phyloP scores from a whole-genome alignment of 2,329 filamentous ascomycete species.

The Zasmidium citrigriseum region DNA sequence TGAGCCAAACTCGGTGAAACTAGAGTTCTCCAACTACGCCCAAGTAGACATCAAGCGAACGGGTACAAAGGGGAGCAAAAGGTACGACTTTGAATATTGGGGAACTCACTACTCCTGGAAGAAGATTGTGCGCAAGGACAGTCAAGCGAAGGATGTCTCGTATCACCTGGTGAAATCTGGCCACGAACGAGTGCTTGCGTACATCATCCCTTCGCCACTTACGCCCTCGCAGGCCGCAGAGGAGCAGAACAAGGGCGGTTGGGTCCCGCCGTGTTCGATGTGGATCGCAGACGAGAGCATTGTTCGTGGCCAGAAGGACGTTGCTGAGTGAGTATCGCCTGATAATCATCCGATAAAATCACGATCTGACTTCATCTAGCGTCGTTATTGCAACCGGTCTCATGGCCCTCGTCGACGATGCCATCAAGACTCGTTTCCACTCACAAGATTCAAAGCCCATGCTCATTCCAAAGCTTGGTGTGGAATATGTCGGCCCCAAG shows the following conservation, averaged over 20 bases:
- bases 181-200: constrained; percentile 68
- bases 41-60: constrained; percentile 78
- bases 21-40: constrained; percentile 97
- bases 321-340: constrained; percentile 73
- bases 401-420: constrained; percentile 85
- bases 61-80: constrained; percentile 66
- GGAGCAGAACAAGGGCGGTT: constrained; percentile 78
- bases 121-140: constrained; percentile 68
- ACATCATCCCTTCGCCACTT: constrained; percentile 79
- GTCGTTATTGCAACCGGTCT: constrained; percentile 89
- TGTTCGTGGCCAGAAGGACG: constrained; percentile 70
- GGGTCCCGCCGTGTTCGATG: constrained; percentile 88
- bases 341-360: background rate
- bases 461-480: constrained; percentile 56
- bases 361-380: constrained; percentile 48
- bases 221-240: constrained; percentile 68
- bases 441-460: constrained; percentile 54
- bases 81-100: constrained; percentile 95
- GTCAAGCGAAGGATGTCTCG: constrained; percentile 64
- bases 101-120: constrained; percentile 83
- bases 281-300: constrained; percentile 79
- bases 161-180: constrained; percentile 78
- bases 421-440: constrained; percentile 78
- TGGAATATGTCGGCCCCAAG: constrained; percentile 64
- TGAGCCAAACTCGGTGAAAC: constrained; percentile 68